Evolutionary conservation across 805 yeast species (phyloP).

Genomic region (Saccharomyces mikatae): DNA sequence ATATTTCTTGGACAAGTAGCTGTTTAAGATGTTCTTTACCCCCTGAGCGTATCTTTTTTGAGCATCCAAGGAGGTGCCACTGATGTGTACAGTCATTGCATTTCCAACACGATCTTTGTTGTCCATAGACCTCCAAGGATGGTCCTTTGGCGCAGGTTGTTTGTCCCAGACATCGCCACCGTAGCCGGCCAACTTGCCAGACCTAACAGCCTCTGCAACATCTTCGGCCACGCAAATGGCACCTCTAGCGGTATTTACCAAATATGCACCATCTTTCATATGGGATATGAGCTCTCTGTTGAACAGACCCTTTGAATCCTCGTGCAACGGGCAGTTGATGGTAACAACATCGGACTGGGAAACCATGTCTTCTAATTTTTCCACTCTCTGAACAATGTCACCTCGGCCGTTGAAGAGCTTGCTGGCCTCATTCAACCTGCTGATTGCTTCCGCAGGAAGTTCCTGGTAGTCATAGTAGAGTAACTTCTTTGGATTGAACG

Average conservation of each 20-base stretch:
- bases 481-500: slow-evolving; percentile 68
- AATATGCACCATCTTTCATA: slow-evolving; percentile 49
- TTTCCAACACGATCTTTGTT: slow-evolving; percentile 68
- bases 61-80: slow-evolving; percentile 60
- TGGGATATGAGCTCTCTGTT: slow-evolving; percentile 57
- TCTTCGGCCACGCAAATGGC: slow-evolving; percentile 68
- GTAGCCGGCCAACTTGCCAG: slow-evolving; percentile 67
- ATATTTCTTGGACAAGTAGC: slow-evolving; percentile 63
- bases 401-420: slow-evolving; percentile 2
- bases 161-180: slow-evolving; percentile 84
- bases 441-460: slow-evolving; percentile 63
- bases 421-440: slow-evolving; percentile 39
- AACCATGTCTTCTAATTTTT: slow-evolving; percentile 55
- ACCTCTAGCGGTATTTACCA: slow-evolving; percentile 56
- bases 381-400: slow-evolving; percentile 49
- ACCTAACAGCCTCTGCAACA: slow-evolving; percentile 62
- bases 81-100: slow-evolving; percentile 44
- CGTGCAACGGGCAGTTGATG: slow-evolving; percentile 70
- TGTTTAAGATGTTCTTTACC: slow-evolving; percentile 53
- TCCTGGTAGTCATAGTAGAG: slow-evolving; percentile 28
- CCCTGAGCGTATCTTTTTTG: slow-evolving; percentile 69
- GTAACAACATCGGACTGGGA: slow-evolving; percentile 64
- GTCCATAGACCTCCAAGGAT: slow-evolving; percentile 67
- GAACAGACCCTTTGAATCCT: slow-evolving; percentile 57
- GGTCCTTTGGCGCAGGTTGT: slow-evolving; percentile 74